Base-by-base conservation (phyloP, 345 rosid genomes). In the Ricinus communis region DNA sequence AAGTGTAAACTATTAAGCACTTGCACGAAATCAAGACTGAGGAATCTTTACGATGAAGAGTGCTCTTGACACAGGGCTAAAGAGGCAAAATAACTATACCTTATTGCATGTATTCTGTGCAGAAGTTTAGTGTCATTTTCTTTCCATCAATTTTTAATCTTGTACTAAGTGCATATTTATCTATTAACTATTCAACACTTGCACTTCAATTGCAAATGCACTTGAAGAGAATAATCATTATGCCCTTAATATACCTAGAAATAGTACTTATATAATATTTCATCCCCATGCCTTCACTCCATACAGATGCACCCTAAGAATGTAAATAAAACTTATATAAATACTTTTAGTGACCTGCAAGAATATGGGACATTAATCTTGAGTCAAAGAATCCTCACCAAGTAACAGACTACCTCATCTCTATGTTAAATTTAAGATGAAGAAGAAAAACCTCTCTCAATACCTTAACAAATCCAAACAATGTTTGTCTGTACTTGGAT, bases 401-500 rank as follows among this genome's bases (percentile, higher is more conserved):
- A 36, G 46, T 18, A 19, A 28, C 8, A 28, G 8, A 58, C 3
- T 16, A 14, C 33, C 19, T 25, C 24, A 1, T 21, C 22, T 6
- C 8, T 25, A 21, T 38, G 47, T 57, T 55, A 71, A 38, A 52
- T 41, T 16, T n/a, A 61, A 3, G 55, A 55, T n/a, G 27, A 69
- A 0, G 47, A 49, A 47, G 33, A 22, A 62, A 56, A 18, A 45
- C 5, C 57, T 22, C 28, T 54, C 63, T 38, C 19, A 52, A 53
- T 86, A 93, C 98, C 97, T 90, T 76, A 93, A 81, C 49, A 90
- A 76, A 77, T 88, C 95, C 82, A 93, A 81, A 79, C 90, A 88
- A 61, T 93, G 93, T 75, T 91, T 93, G 85, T 91, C 93, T 16
- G 98, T 91, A 67, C 98, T 93, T 11, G 90, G 96, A 82, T 93